Base-by-base conservation (phyloP, 2,329 filamentous ascomycete genomes). In the Didymella glomerata region DNA sequence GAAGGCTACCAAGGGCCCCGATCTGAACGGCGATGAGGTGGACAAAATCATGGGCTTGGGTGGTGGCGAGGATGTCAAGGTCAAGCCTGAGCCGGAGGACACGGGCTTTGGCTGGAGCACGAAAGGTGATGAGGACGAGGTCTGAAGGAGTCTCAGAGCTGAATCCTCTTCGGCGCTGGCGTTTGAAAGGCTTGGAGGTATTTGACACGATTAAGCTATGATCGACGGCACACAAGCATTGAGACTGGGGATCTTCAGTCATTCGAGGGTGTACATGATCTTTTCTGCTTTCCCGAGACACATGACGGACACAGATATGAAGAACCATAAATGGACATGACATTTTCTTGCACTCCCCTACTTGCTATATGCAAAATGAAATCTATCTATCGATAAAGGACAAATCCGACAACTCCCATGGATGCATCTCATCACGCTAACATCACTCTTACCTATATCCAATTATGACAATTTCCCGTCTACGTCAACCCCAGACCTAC, bases 351-450 rank as follows among this genome's bases (percentile, higher is more conserved):
- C 24, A 32, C 25, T 16, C 6, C 24, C 34, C 50, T 10, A 25
- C n/a, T 38, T 45, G 28, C 47, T 59, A 59, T 59, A 27, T 59
- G 54, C 56, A 59, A 40, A 59, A 54, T 27, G 27, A 51, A 47
- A 46, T 54, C 41, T 54, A 59, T 40, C 14, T n/a, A n/a, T n/a
- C n/a, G n/a, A n/a, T n/a, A n/a, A n/a, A n/a, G n/a, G 22, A 46
- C 38, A 18, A 20, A 34, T n/a, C 40, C 47, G n/a, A 11, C 40
- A 30, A 53, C 56, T 47, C 50, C 50, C 30, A 47, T 32, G 36
- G 16, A 59, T 47, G 51, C 51, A 54, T 22, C 30, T 36, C 27
- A 41, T 38, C 25, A 32, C 14, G 24, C 27, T 40, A 27, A 32
- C 22, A 34, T 13, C 40, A 58, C 30, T 14, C 13, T 3, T 16